Conservation (phyloP, 208 protist genomes). For the Leishmania mexicana region DNA sequence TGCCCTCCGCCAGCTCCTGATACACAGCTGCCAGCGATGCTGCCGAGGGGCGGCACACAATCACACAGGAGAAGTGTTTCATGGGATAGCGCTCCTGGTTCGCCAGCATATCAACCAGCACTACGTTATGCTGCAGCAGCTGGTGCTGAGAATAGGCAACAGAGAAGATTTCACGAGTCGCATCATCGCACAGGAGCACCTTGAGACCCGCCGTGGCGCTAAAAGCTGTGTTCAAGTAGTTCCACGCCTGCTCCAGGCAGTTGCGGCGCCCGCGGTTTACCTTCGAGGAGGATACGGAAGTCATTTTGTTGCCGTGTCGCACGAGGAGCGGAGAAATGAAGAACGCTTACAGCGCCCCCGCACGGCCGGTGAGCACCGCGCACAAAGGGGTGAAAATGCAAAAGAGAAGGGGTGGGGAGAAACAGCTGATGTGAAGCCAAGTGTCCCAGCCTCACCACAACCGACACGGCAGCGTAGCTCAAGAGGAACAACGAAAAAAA, state of each 20-base stretch:
- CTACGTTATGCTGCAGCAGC: slow-evolving; percentile 97
- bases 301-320: neutral
- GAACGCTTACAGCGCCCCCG: neutral
- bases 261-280: slow-evolving; percentile 42
- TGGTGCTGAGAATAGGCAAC: slow-evolving; percentile 96
- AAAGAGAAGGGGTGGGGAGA: neutral
- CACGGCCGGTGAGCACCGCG: neutral
- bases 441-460: neutral
- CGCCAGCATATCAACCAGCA: slow-evolving; percentile 95
- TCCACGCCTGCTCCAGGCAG: slow-evolving; percentile 77
- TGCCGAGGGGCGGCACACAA: slow-evolving; percentile 91
- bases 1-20: slow-evolving; percentile 93
- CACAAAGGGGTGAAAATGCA: neutral
- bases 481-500: neutral
- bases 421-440: neutral
- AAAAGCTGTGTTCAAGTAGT: slow-evolving; percentile 77
- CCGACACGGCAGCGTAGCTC: neutral
- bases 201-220: slow-evolving; percentile 80
- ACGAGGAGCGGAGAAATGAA: neutral
- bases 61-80: slow-evolving; percentile 93
- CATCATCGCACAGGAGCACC: slow-evolving; percentile 96
- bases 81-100: slow-evolving; percentile 90
- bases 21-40: slow-evolving; percentile 85
- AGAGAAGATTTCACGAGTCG: slow-evolving; percentile 93
- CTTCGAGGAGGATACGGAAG: slow-evolving; percentile 12